Percentiles rank a stretch among this genome's conserved stretches.
phyloP scores from a whole-genome alignment of 495 filamentous ascomycete species.

The Friedmanniomyces endolithicus region DNA sequence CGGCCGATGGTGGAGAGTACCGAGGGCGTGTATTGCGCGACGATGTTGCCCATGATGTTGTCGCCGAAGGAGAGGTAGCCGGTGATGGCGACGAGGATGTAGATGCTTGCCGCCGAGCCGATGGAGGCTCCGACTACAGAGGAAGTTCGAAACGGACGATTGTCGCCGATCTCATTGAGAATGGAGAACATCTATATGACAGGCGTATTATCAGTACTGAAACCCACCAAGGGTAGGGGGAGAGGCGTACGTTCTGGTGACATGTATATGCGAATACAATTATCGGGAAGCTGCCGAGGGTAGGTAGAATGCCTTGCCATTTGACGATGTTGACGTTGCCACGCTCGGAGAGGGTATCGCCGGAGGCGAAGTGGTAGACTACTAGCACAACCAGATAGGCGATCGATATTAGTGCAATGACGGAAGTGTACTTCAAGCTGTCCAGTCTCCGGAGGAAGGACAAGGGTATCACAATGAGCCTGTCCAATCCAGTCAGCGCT shows the following conservation, averaged over 20 bases:
- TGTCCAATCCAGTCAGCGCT: conserved; percentile 28
- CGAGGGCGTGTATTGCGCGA: conserved; percentile 74
- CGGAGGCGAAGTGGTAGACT: conserved; percentile 71
- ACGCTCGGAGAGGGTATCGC: conserved; percentile 60
- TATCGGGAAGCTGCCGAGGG: conserved; percentile 77
- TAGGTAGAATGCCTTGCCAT: conserved; percentile 66
- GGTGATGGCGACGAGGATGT: conserved; percentile 83
- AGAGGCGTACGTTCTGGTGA: conserved; percentile 69
- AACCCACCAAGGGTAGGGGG: not conserved
- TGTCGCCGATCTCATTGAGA: conserved; percentile 82
- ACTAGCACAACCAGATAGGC: conserved; percentile 86
- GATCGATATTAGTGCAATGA: conserved; percentile 84
- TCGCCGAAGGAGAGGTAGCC: conserved; percentile 92
- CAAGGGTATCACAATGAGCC: conserved; percentile 85
- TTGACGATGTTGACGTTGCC: conserved; percentile 59
- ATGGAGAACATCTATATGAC: conserved; percentile 85
- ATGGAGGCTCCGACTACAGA: conserved; percentile 70
- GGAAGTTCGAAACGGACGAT: conserved; percentile 69
- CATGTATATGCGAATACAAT: conserved; percentile 98
- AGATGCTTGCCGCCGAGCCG: conserved; percentile 65
- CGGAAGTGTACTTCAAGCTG: conserved; percentile 91
- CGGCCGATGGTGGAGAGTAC: conserved; percentile 80
- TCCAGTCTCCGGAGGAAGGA: conserved; percentile 84
- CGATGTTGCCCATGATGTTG: conserved; percentile 77
- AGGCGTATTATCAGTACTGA: not conserved